Evolutionary conservation across 2,329 filamentous ascomycete genomes (phyloP).

Genomic region (Aureobasidium melanogenum): DNA sequence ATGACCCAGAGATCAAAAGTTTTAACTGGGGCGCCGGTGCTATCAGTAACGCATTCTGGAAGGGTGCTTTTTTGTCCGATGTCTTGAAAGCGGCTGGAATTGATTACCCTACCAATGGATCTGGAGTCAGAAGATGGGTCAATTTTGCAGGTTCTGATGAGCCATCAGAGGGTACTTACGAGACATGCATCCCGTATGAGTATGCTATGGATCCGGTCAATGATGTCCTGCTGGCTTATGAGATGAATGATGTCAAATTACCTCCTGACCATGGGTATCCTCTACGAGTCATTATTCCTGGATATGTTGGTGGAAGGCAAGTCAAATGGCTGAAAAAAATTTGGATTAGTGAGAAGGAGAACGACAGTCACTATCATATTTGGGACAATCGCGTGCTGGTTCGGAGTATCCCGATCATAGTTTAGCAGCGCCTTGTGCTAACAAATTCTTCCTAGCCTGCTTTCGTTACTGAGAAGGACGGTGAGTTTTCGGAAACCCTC

Average conservation of each 20-base stretch:
- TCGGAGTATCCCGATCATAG: background rate
- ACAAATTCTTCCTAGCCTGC: conserved; percentile 22
- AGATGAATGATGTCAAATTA: conserved; percentile 34
- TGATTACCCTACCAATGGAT: conserved; percentile 14
- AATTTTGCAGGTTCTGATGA: conserved; percentile 44
- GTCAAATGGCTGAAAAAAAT: conserved; percentile 36
- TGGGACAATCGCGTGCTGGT: conserved; percentile 41
- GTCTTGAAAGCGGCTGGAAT: conserved; percentile 37
- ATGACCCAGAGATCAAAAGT: conserved; percentile 39
- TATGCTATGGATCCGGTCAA: conserved; percentile 40
- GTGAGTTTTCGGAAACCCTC: conserved; percentile 38
- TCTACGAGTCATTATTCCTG: conserved; percentile 33
- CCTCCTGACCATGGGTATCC: conserved; percentile 38
- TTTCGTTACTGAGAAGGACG: conserved; percentile 42
- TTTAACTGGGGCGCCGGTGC: conserved; percentile 41
- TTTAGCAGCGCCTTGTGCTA: background rate
- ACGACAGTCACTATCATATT: conserved; percentile 37
- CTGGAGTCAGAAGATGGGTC: conserved; percentile 31
- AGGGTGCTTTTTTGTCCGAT: conserved; percentile 37
- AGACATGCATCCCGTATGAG: conserved; percentile 40
- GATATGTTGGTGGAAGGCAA: conserved; percentile 33
- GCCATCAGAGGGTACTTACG: conserved; percentile 39
- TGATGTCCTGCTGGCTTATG: conserved; percentile 48
- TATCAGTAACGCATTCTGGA: conserved; percentile 44
- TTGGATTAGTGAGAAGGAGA: conserved; percentile 34